Evolutionary conservation across 306 rosid genomes (phyloP), one percentile per base, ranked within the genome.

Genomic region (Adenanthera pavonina): DNA sequence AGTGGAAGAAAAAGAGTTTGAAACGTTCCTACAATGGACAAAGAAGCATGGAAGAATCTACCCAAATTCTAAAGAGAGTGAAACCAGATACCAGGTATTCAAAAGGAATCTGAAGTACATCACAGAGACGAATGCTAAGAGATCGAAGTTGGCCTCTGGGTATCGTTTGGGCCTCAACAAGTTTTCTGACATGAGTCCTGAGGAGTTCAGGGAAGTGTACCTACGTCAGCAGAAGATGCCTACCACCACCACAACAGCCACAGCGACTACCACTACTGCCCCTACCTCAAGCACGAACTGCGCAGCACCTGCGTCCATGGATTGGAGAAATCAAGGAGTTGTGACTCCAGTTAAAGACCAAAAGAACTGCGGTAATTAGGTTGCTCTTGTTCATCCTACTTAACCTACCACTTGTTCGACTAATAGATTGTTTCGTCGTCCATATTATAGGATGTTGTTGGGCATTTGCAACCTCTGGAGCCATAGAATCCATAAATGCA

Each of bases 271-370:
- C 51, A 11, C 48, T 3, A 12, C 14, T 14, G 3, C 3, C 14
- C 15, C 15, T 0, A 7, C 2, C 34, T 17, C 62, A 8, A n/a
- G 12, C 30, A 2, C 25, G 3, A 6, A 17, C 59, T 54, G 82
- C 11, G 14, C 14, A 47, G 14, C 51, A 5, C 86, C 92, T 84
- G 66, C 81, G 1, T 60, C 83, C 83, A 76, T 80, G 70, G 90
- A 88, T 85, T 90, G 94, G 94, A 86, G 92, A 73, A 65, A 86
- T 16, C 76, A 49, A 19, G 94, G 89, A 25, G 78, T 41, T 57
- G 89, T 88, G 16, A 88, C 94, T 34, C 74, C 40, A 35, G 77
- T 88, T 20, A 88, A 90, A 83, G 69, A 85, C 85, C 91, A 86
- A 77, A 84, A 70, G 12, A 0, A 6, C 20, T 88, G 92, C 72